Conservation (phyloP, 2,329 filamentous ascomycete genomes). For the Cercospora sp. region DNA sequence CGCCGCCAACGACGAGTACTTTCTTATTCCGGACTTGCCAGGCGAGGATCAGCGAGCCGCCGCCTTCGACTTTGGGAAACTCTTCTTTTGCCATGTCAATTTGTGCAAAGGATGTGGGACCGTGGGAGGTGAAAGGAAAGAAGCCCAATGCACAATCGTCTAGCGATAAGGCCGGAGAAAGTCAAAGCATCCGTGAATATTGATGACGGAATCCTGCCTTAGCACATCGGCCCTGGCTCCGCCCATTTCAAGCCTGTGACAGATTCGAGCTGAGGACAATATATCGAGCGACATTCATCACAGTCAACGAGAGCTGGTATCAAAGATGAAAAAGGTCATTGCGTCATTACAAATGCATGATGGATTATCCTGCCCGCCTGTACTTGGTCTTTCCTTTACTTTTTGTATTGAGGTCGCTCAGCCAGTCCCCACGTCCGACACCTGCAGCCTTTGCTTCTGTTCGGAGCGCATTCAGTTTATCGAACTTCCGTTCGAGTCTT, state of each 20-base stretch:
- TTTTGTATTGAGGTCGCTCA: neutral
- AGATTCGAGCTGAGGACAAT: neutral
- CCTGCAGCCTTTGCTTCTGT: neutral
- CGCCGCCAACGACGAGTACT: constrained; percentile 90
- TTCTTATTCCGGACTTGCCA: constrained; percentile 92
- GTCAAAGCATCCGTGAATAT: neutral
- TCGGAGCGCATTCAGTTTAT: neutral
- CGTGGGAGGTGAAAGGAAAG: neutral
- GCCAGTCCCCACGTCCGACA: neutral
- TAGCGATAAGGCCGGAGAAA: constrained; percentile 13
- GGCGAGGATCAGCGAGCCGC: constrained; percentile 89
- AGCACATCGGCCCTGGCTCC: neutral
- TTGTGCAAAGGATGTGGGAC: neutral
- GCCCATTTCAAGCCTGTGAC: neutral
- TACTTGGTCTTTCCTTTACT: neutral
- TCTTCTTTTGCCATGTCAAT: constrained; percentile 12
- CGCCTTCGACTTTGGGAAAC: constrained; percentile 82
- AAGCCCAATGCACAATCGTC: neutral
- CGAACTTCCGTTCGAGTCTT: neutral
- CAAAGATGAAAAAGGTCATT: neutral
- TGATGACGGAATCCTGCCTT: constrained; percentile 3
- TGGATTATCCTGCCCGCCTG: neutral
- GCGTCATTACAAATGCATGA: constrained; percentile 1
- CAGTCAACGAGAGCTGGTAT: neutral
- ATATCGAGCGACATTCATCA: neutral